Base-by-base conservation (phyloP, 257 asterid genomes). In the Penstemon eatonii region DNA sequence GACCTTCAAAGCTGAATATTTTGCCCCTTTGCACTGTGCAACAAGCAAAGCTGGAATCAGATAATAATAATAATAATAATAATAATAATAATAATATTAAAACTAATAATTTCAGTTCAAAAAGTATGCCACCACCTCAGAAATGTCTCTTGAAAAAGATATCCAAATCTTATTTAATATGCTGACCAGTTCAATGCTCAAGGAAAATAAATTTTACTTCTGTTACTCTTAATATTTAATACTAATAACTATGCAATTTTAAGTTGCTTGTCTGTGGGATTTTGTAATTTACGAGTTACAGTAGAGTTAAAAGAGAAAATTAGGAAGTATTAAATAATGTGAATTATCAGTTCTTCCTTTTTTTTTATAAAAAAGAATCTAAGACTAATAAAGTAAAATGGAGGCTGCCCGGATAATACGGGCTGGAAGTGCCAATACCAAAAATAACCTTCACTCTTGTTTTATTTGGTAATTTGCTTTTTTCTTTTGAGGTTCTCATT, bases 301-400 rank as follows among this genome's bases (percentile, higher is more conserved):
- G 40, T 33, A 51, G 8, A n/a, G 46, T 5, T 41, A 33, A 38
- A 37, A 37, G 9, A 39, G 44, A 56, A 49, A 66, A 38, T 51
- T 65, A 66, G 68, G 65, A 76, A 76, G 68, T 69, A 60, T 49
- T 60, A 33, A 43, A 71, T 55, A 81, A 62, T 82, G 73, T 69
- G 85, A 77, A 79, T 82, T 75, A 80, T 73, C 72, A 66, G 69
- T 69, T 83, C 75, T 70, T 66, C 62, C 86, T 76, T 78, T 81
- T 79, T 74, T 79, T 74, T 71, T 69, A 25, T 25, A 25, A 74
- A 60, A 64, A 65, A 70, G 83, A 80, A 73, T 72, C 79, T 78
- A 73, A 18, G 88, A 83, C 88, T 72, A 69, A 73, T 75, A 85
- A 88, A 86, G 85, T 62, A 58, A 76, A 73, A 45, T 55, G 74